Evolutionary conservation across 306 rosid species (phyloP).

Genomic region (Lathyrus oleraceus): DNA sequence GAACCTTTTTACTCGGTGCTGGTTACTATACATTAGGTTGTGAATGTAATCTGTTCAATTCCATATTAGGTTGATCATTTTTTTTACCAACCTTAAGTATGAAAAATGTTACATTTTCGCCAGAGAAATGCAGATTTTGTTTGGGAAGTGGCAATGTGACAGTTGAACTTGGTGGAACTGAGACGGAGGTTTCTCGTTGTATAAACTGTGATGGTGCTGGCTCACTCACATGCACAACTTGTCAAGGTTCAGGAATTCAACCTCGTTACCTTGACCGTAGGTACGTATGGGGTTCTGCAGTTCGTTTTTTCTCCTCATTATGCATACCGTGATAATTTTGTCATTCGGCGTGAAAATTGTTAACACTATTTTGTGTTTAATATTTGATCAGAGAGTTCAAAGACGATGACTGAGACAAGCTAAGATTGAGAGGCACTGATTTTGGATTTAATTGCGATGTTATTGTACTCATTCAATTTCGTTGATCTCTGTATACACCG

Average conservation of each 20-base stretch:
- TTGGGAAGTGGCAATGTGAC: slow-evolving; percentile 68
- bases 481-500: slow-evolving; percentile 34
- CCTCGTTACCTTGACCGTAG: slow-evolving; percentile 99
- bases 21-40: not conserved
- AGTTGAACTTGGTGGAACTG: slow-evolving; percentile 81
- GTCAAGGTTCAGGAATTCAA: slow-evolving; percentile 96
- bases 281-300: slow-evolving; percentile 51
- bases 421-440: slow-evolving; percentile 32
- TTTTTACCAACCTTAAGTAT: slow-evolving; percentile 1
- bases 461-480: slow-evolving; percentile 38
- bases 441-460: slow-evolving; percentile 36
- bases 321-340: slow-evolving; percentile 8
- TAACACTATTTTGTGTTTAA: slow-evolving; percentile 26
- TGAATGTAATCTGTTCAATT: slow-evolving; percentile 3
- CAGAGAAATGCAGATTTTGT: slow-evolving; percentile 96
- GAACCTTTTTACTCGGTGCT: not conserved
- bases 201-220: slow-evolving; percentile 91
- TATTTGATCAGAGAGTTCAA: slow-evolving; percentile 78
- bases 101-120: slow-evolving; percentile 22
- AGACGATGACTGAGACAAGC: slow-evolving; percentile 73
- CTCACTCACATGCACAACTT: slow-evolving; percentile 87
- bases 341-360: slow-evolving; percentile 1
- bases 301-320: not conserved
- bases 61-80: not conserved
- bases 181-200: slow-evolving; percentile 81